phyloP scores from a whole-genome alignment of 139 green algal genomes.

The Coelastrella sp. region DNA sequence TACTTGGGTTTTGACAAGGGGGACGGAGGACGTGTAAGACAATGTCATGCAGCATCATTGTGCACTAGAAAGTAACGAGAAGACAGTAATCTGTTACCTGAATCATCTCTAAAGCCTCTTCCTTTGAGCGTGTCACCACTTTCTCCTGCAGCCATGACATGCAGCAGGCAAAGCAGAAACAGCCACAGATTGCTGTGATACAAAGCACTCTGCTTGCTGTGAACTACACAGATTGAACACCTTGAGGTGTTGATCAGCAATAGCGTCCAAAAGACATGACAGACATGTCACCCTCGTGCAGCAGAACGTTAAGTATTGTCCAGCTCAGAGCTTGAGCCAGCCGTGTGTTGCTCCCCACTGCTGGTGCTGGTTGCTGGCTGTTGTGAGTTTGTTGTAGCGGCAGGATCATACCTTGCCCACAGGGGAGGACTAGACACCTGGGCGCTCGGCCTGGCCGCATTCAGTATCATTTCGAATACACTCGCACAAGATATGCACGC shows the following conservation, averaged over 20 bases:
- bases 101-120: slow-evolving; percentile 88
- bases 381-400: not conserved
- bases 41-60: not conserved
- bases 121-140: slow-evolving; percentile 73
- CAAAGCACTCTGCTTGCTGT: not conserved
- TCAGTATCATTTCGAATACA: too few species aligned
- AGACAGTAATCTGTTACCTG: slow-evolving; percentile 45
- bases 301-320: not conserved
- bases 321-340: slow-evolving; percentile 17
- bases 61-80: not conserved
- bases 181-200: not conserved
- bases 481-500: too few species aligned
- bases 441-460: slow-evolving; percentile 65
- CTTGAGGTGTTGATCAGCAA: not conserved
- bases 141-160: slow-evolving; percentile 61
- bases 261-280: not conserved
- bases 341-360: not conserved
- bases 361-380: slow-evolving; percentile 23
- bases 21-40: not conserved
- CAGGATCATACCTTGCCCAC: slow-evolving; percentile 60
- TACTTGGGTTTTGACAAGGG: too few species aligned
- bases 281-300: not conserved
- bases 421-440: slow-evolving; percentile 54
- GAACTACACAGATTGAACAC: not conserved
- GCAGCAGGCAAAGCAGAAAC: not conserved